Percentiles rank a stretch among this genome's conserved stretches.
These are phyloP conservation scores for Nissolia schottii DNA, from an alignment of 306 rosid species.

Conservation along the genomic window DNA sequence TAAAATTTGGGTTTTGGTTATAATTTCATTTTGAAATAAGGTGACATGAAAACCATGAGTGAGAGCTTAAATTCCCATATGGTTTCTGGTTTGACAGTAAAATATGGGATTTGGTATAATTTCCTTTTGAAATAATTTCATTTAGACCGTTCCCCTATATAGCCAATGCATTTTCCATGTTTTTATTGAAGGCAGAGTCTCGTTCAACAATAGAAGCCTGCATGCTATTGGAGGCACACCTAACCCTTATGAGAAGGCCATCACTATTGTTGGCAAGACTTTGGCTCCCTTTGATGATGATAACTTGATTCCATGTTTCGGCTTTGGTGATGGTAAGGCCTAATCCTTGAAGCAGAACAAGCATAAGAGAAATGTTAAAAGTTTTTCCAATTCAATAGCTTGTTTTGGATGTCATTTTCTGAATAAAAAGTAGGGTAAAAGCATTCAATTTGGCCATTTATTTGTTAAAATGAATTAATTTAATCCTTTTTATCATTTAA, in stretches of 20 bases:
- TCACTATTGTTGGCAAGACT: conserved; percentile 77
- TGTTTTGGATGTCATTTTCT: no score
- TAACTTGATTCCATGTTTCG: conserved; percentile 90
- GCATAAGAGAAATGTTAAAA: not conserved
- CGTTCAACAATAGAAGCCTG: conserved; percentile 71
- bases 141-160: conserved; percentile 2
- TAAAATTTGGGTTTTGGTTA: not conserved
- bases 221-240: conserved; percentile 69
- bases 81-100: not conserved
- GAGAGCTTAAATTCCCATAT: not conserved
- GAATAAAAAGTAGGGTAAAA: no score
- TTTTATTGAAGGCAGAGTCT: conserved; percentile 54
- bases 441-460: no score
- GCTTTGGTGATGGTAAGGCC: conserved; percentile 81
- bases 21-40: not conserved
- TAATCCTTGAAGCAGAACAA: conserved; percentile 9
- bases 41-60: not conserved
- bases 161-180: conserved; percentile 24
- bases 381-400: not conserved
- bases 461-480: no score
- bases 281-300: conserved; percentile 93
- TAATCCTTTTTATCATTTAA: no score
- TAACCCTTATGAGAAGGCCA: conserved; percentile 87
- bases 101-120: not conserved
- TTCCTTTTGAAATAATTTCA: not conserved